Conservation (phyloP, 805 yeast species). For the Candida pini region DNA sequence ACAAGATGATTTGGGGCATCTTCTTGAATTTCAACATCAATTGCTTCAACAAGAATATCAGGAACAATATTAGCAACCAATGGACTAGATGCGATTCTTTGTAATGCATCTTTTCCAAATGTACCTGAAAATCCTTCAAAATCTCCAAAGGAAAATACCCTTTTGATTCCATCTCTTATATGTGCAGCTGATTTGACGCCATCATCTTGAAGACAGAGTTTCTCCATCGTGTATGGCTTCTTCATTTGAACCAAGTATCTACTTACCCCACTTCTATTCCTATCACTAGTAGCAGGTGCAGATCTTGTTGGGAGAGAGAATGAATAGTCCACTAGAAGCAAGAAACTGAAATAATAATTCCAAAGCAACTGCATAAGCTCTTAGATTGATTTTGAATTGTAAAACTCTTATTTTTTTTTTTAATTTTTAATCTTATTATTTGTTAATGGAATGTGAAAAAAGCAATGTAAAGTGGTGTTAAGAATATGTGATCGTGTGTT, state of each 20-base stretch:
- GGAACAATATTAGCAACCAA: constrained; percentile 64
- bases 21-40: constrained; percentile 37
- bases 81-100: constrained; percentile 49
- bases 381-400: too few species aligned
- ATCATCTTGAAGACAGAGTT: constrained; percentile 41
- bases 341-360: too few species aligned
- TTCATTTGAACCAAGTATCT: constrained; percentile 48
- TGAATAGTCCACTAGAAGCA: too few species aligned
- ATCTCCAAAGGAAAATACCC: constrained; percentile 59
- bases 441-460: too few species aligned
- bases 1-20: constrained; percentile 51
- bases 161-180: constrained; percentile 41
- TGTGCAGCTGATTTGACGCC: constrained; percentile 31
- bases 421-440: too few species aligned
- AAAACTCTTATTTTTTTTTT: too few species aligned
- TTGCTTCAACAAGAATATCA: constrained; percentile 56
- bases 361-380: too few species aligned
- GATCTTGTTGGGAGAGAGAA: too few species aligned
- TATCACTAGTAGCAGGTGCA: too few species aligned
- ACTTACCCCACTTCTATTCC: too few species aligned
- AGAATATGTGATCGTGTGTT: too few species aligned
- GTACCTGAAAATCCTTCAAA: constrained; percentile 68
- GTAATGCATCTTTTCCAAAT: constrained; percentile 43
- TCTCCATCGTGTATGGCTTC: constrained; percentile 41
- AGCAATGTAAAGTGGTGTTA: too few species aligned